Percentiles rank a stretch among this genome's conserved stretches.
Conservation (phyloP, 2,329 filamentous ascomycete genomes). For the Aspergillus ibericus region DNA sequence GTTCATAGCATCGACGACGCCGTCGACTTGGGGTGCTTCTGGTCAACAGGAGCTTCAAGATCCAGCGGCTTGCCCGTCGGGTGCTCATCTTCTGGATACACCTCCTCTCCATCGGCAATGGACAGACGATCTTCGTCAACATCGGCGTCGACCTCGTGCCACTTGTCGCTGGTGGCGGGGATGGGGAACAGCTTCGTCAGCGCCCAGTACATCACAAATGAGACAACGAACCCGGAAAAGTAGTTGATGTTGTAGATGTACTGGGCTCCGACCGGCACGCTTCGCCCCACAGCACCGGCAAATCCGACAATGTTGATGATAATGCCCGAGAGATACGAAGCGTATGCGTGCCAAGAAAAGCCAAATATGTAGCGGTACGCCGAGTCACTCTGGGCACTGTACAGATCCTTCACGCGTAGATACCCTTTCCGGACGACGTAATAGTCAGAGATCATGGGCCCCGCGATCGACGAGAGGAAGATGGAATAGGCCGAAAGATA, state of each 20-base stretch:
- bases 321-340: constrained; percentile 78
- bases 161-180: constrained; percentile 70
- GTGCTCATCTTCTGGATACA: constrained; percentile 29
- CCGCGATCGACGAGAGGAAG: constrained; percentile 89
- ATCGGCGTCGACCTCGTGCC: constrained; percentile 68
- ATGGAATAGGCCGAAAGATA: constrained; percentile 91
- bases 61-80: constrained; percentile 10
- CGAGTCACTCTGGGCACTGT: constrained; percentile 60
- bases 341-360: constrained; percentile 80
- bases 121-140: constrained; percentile 24
- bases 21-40: constrained; percentile 24
- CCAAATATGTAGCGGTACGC: constrained; percentile 75
- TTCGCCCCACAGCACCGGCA: constrained; percentile 70
- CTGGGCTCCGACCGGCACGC: constrained; percentile 73
- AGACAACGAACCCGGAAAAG: constrained; percentile 78
- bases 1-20: constrained; percentile 11
- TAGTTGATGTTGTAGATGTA: constrained; percentile 93
- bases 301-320: constrained; percentile 91
- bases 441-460: constrained; percentile 88
- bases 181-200: constrained; percentile 71
- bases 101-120: constrained; percentile 34
- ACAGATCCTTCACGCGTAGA: constrained; percentile 74
- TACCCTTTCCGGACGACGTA: constrained; percentile 83
- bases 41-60: constrained; percentile 15
- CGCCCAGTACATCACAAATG: constrained; percentile 64